These are phyloP conservation scores for Neurospora intermedia DNA, from an alignment of 495 filamentous ascomycete species.

Conservation along the genomic window DNA sequence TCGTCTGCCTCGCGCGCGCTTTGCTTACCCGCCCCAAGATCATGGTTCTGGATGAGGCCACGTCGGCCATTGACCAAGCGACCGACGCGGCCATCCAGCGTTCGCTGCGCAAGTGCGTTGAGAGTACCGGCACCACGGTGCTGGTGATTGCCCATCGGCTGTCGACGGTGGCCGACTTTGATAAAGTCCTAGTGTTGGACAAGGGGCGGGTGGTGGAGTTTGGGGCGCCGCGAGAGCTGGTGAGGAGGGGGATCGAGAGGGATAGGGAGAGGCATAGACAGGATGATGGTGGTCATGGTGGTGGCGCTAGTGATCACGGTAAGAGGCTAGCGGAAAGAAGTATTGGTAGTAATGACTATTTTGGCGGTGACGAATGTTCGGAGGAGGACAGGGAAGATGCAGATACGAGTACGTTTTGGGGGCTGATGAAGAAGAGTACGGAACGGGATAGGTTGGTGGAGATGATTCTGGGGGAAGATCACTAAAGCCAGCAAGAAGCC, in stretches of 20 bases:
- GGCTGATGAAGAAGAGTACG: conserved; percentile 18
- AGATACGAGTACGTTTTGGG: conserved; percentile 18
- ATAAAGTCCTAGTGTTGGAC: conserved; percentile 58
- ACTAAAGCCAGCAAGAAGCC: background rate
- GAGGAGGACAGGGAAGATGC: background rate
- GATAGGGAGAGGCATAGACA: background rate
- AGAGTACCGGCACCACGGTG: conserved; percentile 59
- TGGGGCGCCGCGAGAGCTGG: conserved; percentile 13
- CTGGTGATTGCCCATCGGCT: conserved; percentile 69
- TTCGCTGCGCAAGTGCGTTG: conserved; percentile 58
- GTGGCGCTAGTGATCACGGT: background rate
- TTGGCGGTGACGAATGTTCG: background rate
- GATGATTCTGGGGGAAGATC: conserved; percentile 7
- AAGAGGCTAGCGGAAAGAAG: background rate
- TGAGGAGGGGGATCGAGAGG: conserved; percentile 8
- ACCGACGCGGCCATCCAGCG: conserved; percentile 62
- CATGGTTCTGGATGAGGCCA: conserved; percentile 78
- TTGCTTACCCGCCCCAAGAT: conserved; percentile 65
- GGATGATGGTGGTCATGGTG: background rate
- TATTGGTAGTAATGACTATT: background rate
- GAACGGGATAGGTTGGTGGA: conserved; percentile 17
- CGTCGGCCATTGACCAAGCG: conserved; percentile 63
- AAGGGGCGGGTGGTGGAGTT: conserved; percentile 49
- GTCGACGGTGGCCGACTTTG: conserved; percentile 59
- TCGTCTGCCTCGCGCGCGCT: conserved; percentile 60